Conservation (phyloP, 108 stramenopile genomes). For the Tribonema minus region DNA sequence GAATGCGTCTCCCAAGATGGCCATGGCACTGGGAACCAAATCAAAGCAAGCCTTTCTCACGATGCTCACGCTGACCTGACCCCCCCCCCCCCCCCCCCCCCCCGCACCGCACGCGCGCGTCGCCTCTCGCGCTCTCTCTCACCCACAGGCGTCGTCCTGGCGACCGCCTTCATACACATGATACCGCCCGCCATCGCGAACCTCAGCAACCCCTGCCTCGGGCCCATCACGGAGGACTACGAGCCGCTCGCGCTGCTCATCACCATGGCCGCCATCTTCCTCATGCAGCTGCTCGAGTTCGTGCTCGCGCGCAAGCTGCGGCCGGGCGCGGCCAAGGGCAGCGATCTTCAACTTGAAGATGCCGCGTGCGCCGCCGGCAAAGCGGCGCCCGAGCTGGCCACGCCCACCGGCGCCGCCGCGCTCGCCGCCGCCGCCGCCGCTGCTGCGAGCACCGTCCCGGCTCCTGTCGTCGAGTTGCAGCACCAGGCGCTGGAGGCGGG, state of each 20-base stretch:
- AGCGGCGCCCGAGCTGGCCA: not conserved
- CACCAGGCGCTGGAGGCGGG: not conserved
- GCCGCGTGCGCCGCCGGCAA: not conserved
- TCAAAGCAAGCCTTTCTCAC: not conserved
- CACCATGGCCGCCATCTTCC: not conserved
- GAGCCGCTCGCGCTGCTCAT: not conserved
- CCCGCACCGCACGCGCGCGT: not conserved
- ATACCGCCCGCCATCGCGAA: not conserved
- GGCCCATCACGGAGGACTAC: not conserved
- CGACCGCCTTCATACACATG: not conserved
- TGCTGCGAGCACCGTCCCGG: not conserved
- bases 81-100: not conserved
- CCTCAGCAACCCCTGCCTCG: not conserved
- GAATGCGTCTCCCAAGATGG: too few relatives aligned
- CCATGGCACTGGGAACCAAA: too few relatives aligned
- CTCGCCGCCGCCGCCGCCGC: not conserved
- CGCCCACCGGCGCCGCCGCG: not conserved
- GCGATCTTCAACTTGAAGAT: too few relatives aligned
- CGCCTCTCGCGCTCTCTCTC: not conserved
- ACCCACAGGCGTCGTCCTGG: not conserved
- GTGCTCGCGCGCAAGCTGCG: not conserved
- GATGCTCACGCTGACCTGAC: not conserved
- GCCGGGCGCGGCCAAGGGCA: not conserved
- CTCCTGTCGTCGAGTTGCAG: not conserved
- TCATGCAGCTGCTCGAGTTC: not conserved